phyloP scores from a whole-genome alignment of 2,329 filamentous ascomycete genomes.

The Claviceps sp. region DNA sequence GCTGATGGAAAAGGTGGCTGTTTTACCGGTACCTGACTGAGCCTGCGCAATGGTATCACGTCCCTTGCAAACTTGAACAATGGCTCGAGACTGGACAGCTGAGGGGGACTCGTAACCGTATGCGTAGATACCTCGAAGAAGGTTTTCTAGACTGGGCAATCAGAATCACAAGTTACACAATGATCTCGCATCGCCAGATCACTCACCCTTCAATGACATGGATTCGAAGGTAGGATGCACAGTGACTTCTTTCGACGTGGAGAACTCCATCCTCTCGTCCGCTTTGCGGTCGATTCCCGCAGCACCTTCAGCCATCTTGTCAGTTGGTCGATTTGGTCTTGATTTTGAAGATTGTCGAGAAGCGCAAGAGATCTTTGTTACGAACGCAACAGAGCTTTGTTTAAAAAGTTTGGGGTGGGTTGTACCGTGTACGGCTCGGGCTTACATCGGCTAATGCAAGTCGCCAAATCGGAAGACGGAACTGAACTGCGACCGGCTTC shows the following conservation, averaged over 20 bases:
- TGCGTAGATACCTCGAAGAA: slow-evolving; percentile 92
- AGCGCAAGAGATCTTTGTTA: background rate
- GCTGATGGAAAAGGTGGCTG: slow-evolving; percentile 89
- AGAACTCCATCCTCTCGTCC: slow-evolving; percentile 96
- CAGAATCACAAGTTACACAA: background rate
- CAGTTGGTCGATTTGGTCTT: background rate
- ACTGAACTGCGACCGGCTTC: too few relatives aligned
- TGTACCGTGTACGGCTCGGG: slow-evolving; percentile 11
- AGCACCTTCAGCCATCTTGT: slow-evolving; percentile 72
- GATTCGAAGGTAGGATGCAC: slow-evolving; percentile 89
- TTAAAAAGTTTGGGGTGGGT: slow-evolving; percentile 16
- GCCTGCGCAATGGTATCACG: slow-evolving; percentile 97
- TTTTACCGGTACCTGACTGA: slow-evolving; percentile 94
- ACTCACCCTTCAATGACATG: slow-evolving; percentile 77
- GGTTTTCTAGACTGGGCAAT: slow-evolving; percentile 49
- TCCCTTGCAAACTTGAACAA: slow-evolving; percentile 97
- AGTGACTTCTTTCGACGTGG: slow-evolving; percentile 93
- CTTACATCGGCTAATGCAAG: slow-evolving; percentile 16
- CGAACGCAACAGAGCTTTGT: background rate
- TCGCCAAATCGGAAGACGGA: background rate
- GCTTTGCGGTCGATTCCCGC: slow-evolving; percentile 73
- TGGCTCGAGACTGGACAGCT: slow-evolving; percentile 92
- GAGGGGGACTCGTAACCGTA: slow-evolving; percentile 98
- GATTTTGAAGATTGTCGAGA: background rate
- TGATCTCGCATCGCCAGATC: background rate